phyloP scores from a whole-genome alignment of 139 green algal species.

The Chlorella ohadii region DNA sequence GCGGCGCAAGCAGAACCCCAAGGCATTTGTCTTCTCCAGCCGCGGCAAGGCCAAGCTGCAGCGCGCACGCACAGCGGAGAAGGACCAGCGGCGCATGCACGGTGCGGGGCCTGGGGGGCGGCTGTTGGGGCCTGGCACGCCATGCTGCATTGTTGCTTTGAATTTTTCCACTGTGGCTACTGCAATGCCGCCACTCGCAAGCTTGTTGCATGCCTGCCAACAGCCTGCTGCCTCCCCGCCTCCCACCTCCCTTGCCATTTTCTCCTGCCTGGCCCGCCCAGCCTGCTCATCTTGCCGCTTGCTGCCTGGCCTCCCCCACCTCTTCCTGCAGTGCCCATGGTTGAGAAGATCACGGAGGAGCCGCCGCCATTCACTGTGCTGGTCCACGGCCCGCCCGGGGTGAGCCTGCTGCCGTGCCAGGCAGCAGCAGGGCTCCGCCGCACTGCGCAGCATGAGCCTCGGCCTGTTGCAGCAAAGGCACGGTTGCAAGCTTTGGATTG shows the following conservation, averaged over 20 bases:
- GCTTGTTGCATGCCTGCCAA: too few species aligned
- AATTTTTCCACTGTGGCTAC: too few species aligned
- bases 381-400: slow-evolving; percentile 92
- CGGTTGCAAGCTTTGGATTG: too few species aligned
- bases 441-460: too few species aligned
- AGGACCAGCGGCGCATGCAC: slow-evolving; percentile 92
- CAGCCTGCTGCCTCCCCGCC: too few species aligned
- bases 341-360: slow-evolving; percentile 77
- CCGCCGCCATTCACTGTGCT: slow-evolving; percentile 94
- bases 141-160: too few species aligned
- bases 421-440: neutral
- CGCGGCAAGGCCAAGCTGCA: slow-evolving; percentile 72
- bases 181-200: too few species aligned
- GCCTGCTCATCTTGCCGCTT: neutral
- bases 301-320: neutral
- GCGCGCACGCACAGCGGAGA: slow-evolving; percentile 80
- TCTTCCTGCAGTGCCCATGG: slow-evolving; percentile 70
- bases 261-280: neutral
- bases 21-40: slow-evolving; percentile 79
- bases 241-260: too few species aligned
- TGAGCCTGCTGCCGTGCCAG: neutral
- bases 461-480: too few species aligned
- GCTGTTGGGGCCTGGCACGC: neutral
- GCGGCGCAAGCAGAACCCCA: slow-evolving; percentile 69
- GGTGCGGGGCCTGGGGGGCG: slow-evolving; percentile 45